Base-by-base conservation (phyloP, 345 rosid species). In the Populus alba region DNA sequence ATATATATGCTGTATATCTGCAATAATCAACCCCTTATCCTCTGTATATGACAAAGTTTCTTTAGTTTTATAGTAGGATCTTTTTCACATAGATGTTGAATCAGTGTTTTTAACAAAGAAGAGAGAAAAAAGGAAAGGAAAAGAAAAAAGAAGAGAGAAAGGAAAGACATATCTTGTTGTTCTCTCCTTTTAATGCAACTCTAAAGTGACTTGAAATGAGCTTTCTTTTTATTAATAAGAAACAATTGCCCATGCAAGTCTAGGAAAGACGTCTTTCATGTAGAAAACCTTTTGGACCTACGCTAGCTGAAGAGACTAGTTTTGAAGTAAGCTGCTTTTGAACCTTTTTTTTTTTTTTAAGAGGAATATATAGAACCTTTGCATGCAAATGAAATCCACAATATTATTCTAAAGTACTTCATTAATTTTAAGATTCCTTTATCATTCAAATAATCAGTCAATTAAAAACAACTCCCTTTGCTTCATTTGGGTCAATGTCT, bases 151-250 rank as follows among this genome's bases (percentile, higher is more conserved):
- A 75, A 74, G 75, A 65, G 66, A 62, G 55, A 79, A 81, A 38
- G 72, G 86, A 87, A 84, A 86, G 89, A 85, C 75, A 74, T 79
- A 82, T 77, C 62, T 80, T 83, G 84, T 81, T 85, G 84, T 81
- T 84, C 91, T 81, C 87, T 81, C 74, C 91, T 90, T 88, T 88
- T 85, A 77, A 88, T 86, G 93, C 59, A 84, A 75, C 81, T 78
- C 80, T 83, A 87, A 88, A 88, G 90, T 70, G 81, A 47, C 70
- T 74, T 79, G 81, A 86, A 90, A 84, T 87, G 74, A 81, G 83
- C 87, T 86, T 85, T 84, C 51, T 78, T 83, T 83, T 77, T 77
- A 66, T 70, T 82, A 83, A 85, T 76, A 82, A 80, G 82, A 69
- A 70, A 77, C 33, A 37, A 59, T 39, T 43, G 66, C 33, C 73